Base-by-base conservation (phyloP, 2,329 filamentous ascomycete species). In the Cladosporium sphaerospermum region DNA sequence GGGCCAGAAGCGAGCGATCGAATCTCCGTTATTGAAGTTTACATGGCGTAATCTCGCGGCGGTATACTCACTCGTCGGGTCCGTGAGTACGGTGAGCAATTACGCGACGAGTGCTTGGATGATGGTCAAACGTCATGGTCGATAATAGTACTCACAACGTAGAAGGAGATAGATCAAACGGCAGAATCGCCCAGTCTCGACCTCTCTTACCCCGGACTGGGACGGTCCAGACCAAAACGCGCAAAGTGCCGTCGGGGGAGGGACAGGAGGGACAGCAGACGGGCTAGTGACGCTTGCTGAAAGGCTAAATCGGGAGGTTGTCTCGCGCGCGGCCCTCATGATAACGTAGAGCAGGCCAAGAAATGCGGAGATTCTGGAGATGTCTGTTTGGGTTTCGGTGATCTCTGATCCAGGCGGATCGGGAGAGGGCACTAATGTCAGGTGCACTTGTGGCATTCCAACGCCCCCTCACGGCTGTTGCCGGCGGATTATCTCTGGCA, bases 141-240 rank as follows among this genome's bases (percentile, higher is more conserved):
- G 11, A 39, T 39, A 13, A 14, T 14, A 11, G 9, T n/a, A 39
- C 16, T 14, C 36, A 32, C 19, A 51, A 51, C 48, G 48, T 51
- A 51, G 48, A 51, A 51, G 48, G 16, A 19, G 10, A 14, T n/a
- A 18, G 47, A 36, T 44, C 39, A 39, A 44, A 44, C 13, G 14
- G 8, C 31, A 23, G 4, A 32, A 51, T 37, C 11, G 48, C 40
- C 40, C 16, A 23, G 48, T 51, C 48, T 51, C 31, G 48, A 31
- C 48, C 39, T 44, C 37, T 28, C 19, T 19, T 51, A 51, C 48
- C 48, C 48, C 48, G 19, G 48, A 51, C 48, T 51, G 13, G 19
- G 19, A 33, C 32, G 40, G 48, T 51, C 48, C 18, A 51, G 48
- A 44, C 19, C 42, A 44, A 11, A n/a, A 44, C 32, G 40, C 40